phyloP scores from a whole-genome alignment of 176 grass and related monocot genomes.

The Hsuehochloa calcarea region DNA sequence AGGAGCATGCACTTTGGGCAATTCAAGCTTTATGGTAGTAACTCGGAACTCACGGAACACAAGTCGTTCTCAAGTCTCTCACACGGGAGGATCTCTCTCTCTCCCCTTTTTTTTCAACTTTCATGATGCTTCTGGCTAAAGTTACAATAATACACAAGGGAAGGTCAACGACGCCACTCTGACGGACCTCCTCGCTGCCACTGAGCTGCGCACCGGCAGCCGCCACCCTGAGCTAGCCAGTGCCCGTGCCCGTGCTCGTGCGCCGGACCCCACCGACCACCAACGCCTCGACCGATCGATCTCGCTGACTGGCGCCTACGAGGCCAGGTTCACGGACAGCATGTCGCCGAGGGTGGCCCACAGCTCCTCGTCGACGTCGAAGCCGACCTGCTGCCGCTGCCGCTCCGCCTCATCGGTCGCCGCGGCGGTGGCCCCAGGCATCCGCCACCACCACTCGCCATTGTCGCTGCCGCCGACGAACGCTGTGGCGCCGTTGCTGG shows the following conservation, averaged over 20 bases:
- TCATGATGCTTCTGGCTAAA: conserved; percentile 42
- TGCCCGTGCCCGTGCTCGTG: conserved; percentile 13
- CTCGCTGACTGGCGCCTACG: conserved; percentile 29
- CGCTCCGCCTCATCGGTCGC: conserved; percentile 14
- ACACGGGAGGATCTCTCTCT: background rate
- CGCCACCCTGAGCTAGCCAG: conserved; percentile 12
- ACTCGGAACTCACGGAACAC: conserved; percentile 38
- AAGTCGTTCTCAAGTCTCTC: conserved; percentile 9
- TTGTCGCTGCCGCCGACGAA: conserved; percentile 27
- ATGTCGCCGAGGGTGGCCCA: conserved; percentile 70
- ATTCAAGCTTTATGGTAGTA: conserved; percentile 37
- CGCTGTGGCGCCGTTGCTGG: conserved; percentile 2
- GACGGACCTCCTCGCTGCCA: conserved; percentile 23
- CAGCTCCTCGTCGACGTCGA: conserved; percentile 62
- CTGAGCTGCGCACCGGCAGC: conserved; percentile 29
- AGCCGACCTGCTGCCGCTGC: conserved; percentile 31
- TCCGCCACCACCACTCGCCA: conserved; percentile 67
- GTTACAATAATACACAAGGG: conserved; percentile 42
- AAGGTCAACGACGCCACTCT: conserved; percentile 52
- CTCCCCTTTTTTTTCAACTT: background rate
- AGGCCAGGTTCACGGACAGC: conserved; percentile 47
- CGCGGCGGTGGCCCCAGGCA: conserved; percentile 16
- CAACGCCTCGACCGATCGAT: conserved; percentile 13
- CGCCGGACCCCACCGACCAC: conserved; percentile 41
- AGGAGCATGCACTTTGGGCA: background rate